Percentiles rank a stretch among this genome's conserved stretches.
Evolutionary conservation across 2,329 filamentous ascomycete genomes (phyloP).

Genomic region (Diaporthe amygdali): DNA sequence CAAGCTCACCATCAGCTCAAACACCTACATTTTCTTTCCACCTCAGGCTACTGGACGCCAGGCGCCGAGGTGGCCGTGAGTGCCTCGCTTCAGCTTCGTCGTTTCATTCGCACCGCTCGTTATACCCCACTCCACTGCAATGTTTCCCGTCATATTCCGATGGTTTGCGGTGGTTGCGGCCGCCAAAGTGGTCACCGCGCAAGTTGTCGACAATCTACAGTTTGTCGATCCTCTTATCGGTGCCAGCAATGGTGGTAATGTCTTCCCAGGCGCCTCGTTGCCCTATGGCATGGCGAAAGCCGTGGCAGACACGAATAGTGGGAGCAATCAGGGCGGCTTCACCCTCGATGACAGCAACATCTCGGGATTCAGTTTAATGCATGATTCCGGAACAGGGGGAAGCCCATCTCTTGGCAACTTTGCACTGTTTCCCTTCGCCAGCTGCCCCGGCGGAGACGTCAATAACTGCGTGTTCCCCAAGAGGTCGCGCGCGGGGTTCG

Average conservation of each 20-base stretch:
- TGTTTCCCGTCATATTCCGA: neutral
- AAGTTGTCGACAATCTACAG: slow-evolving; percentile 5
- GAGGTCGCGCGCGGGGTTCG: slow-evolving; percentile 42
- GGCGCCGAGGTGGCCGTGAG: neutral
- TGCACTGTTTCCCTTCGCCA: slow-evolving; percentile 70
- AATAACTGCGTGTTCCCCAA: slow-evolving; percentile 67
- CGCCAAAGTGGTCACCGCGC: neutral
- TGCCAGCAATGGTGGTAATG: slow-evolving; percentile 46
- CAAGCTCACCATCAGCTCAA: too few relatives aligned
- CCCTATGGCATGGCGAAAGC: slow-evolving; percentile 61
- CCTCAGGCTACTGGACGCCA: neutral
- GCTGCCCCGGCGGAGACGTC: slow-evolving; percentile 65
- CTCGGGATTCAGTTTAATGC: slow-evolving; percentile 62
- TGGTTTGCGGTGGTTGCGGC: neutral
- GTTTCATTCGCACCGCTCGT: neutral
- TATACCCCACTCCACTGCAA: neutral
- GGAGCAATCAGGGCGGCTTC: slow-evolving; percentile 63
- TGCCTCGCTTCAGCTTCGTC: neutral
- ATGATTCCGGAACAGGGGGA: slow-evolving; percentile 63
- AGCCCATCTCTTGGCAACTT: slow-evolving; percentile 74
- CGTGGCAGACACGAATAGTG: slow-evolving; percentile 58
- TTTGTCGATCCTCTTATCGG: slow-evolving; percentile 47
- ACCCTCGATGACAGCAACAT: slow-evolving; percentile 55
- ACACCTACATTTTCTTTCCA: neutral
- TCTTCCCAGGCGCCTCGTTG: slow-evolving; percentile 48